Conservation (phyloP, 2,329 filamentous ascomycete genomes). For the Cercospora citrullina region DNA sequence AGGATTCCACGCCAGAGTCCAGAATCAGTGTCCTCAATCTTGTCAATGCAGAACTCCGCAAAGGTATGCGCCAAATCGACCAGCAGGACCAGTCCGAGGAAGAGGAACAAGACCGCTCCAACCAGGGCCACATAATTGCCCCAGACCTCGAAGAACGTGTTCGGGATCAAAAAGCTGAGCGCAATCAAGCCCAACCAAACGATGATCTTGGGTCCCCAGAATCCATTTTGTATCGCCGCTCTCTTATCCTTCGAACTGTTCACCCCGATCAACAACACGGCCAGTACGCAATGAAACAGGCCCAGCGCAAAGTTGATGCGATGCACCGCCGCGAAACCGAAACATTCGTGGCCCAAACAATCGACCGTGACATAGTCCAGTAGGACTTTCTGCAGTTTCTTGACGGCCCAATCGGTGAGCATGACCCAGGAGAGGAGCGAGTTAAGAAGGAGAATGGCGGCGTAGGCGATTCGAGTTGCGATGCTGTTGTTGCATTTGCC, state of each 20-base stretch:
- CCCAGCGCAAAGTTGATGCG: slow-evolving; percentile 97
- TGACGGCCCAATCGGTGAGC: slow-evolving; percentile 97
- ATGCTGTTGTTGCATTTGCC: slow-evolving; percentile 98
- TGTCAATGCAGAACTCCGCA: slow-evolving; percentile 92
- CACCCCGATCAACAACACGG: slow-evolving; percentile 81
- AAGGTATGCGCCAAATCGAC: slow-evolving; percentile 95
- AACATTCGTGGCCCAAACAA: slow-evolving; percentile 80
- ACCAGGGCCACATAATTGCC: slow-evolving; percentile 89
- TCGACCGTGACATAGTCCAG: slow-evolving; percentile 95
- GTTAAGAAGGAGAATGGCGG: slow-evolving; percentile 91
- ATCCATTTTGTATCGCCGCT: slow-evolving; percentile 92
- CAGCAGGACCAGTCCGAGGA: slow-evolving; percentile 86
- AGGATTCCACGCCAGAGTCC: slow-evolving; percentile 80
- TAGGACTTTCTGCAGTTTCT: slow-evolving; percentile 88
- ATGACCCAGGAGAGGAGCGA: slow-evolving; percentile 98
- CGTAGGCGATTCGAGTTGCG: slow-evolving; percentile 82
- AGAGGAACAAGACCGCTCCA: slow-evolving; percentile 87
- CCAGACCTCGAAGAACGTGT: slow-evolving; percentile 92
- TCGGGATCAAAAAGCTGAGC: slow-evolving; percentile 91
- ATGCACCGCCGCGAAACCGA: slow-evolving; percentile 94
- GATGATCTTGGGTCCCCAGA: slow-evolving; percentile 95
- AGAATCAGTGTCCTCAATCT: slow-evolving; percentile 89
- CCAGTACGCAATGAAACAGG: slow-evolving; percentile 86
- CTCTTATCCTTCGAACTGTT: slow-evolving; percentile 82
- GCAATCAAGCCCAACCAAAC: slow-evolving; percentile 85